These are phyloP conservation scores for Hordeum marinum DNA, from an alignment of 176 grass and related monocot species.

Conservation along the genomic window DNA sequence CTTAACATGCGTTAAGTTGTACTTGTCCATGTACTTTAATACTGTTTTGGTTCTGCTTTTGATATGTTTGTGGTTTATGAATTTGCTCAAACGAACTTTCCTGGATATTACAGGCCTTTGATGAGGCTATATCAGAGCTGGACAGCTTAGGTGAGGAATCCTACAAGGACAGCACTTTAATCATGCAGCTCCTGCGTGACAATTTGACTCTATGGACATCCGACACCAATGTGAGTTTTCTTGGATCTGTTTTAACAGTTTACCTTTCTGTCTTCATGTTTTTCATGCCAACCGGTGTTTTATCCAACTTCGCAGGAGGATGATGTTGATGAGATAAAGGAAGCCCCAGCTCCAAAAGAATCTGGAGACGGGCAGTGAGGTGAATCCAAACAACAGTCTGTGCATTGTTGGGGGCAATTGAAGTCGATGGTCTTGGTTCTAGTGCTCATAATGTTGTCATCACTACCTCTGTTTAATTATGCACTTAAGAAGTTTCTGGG, in stretches of 20 bases:
- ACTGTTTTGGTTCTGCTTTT: background rate
- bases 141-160: slow-evolving; percentile 92
- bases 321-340: slow-evolving; percentile 63
- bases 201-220: slow-evolving; percentile 93
- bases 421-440: slow-evolving; percentile 11
- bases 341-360: slow-evolving; percentile 56
- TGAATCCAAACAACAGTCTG: slow-evolving; percentile 4
- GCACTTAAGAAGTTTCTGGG: slow-evolving; percentile 14
- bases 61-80: background rate
- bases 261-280: background rate
- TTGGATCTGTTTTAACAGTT: background rate
- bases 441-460: background rate
- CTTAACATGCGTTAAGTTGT: background rate
- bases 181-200: slow-evolving; percentile 90
- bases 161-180: slow-evolving; percentile 93
- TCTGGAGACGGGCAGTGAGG: slow-evolving; percentile 47
- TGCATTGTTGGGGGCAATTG: slow-evolving; percentile 6
- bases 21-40: background rate
- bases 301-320: slow-evolving; percentile 42
- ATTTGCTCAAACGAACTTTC: background rate
- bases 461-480: slow-evolving; percentile 22
- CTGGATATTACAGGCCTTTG: slow-evolving; percentile 53
- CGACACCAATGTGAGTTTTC: slow-evolving; percentile 57
- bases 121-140: slow-evolving; percentile 86
- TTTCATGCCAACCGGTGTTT: background rate